phyloP scores from a whole-genome alignment of 2,329 filamentous ascomycete genomes.

The Lasiodiplodia sp. region DNA sequence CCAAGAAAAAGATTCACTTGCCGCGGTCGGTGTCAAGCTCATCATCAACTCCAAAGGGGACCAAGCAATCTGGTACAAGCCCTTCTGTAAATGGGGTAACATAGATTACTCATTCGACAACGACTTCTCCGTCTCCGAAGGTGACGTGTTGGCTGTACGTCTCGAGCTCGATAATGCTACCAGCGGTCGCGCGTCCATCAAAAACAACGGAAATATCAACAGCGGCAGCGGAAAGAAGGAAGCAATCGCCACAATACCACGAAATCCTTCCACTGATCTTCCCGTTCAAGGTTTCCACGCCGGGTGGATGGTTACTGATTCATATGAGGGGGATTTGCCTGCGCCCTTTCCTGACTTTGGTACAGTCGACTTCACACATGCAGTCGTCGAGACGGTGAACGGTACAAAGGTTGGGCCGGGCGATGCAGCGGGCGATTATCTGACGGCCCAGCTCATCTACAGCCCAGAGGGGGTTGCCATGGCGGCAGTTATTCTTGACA shows the following conservation, averaged over 20 bases:
- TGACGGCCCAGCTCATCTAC: background rate
- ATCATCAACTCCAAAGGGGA: background rate
- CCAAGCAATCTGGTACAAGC: background rate
- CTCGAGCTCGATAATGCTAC: background rate
- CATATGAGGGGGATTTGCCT: background rate
- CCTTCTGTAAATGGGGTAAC: background rate
- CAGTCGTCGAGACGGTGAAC: background rate
- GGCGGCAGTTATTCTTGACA: background rate
- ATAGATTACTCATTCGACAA: background rate
- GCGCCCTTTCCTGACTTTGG: background rate
- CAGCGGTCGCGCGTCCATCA: background rate
- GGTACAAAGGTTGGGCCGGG: background rate
- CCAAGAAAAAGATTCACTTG: background rate
- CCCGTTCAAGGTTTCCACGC: background rate
- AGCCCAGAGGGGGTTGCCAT: background rate
- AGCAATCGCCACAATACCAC: background rate
- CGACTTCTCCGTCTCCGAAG: background rate
- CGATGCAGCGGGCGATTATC: background rate
- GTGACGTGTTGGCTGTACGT: background rate
- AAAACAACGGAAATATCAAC: background rate
- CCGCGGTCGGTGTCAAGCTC: background rate
- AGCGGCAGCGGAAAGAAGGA: background rate
- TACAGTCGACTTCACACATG: background rate
- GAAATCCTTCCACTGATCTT: background rate
- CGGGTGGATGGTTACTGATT: background rate